These are phyloP conservation scores for Claviceps pazoutovae DNA, from an alignment of 2,329 filamentous ascomycete species.

Conservation along the genomic window DNA sequence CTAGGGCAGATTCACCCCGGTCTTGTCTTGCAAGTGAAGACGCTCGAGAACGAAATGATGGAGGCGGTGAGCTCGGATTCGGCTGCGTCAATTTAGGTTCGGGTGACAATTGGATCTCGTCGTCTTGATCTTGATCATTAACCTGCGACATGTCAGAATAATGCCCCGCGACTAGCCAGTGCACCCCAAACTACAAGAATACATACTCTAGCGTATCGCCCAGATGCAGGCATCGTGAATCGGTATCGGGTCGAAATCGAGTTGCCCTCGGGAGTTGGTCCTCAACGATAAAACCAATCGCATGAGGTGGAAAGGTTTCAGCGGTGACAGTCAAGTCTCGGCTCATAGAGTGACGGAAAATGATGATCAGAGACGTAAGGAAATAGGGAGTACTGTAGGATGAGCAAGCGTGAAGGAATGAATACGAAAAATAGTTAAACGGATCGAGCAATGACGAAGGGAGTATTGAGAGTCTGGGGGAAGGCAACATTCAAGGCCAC, in stretches of 20 bases:
- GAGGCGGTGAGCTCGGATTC: constrained; percentile 49
- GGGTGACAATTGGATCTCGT: constrained; percentile 18
- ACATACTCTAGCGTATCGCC: constrained; percentile 41
- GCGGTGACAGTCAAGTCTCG: background rate
- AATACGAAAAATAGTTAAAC: background rate
- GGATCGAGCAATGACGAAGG: background rate
- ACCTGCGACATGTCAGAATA: constrained; percentile 26
- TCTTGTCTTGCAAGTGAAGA: constrained; percentile 38
- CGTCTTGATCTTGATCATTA: constrained; percentile 42
- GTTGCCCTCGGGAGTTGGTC: background rate
- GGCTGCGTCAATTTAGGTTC: constrained; percentile 18
- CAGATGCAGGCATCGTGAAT: constrained; percentile 32
- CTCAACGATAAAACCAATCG: background rate
- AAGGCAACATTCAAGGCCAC: background rate
- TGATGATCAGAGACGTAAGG: too few relatives aligned
- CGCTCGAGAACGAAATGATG: constrained; percentile 77
- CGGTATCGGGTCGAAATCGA: background rate
- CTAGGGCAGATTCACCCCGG: constrained; percentile 62
- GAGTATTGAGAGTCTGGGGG: background rate
- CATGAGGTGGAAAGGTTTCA: background rate
- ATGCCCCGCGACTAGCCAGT: background rate
- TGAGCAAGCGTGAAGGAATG: background rate
- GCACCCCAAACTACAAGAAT: background rate
- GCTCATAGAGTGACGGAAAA: background rate
- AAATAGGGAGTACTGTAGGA: background rate